These are phyloP conservation scores for Nannizziopsis barbatae DNA, from an alignment of 2,329 filamentous ascomycete species.

Conservation along the genomic window DNA sequence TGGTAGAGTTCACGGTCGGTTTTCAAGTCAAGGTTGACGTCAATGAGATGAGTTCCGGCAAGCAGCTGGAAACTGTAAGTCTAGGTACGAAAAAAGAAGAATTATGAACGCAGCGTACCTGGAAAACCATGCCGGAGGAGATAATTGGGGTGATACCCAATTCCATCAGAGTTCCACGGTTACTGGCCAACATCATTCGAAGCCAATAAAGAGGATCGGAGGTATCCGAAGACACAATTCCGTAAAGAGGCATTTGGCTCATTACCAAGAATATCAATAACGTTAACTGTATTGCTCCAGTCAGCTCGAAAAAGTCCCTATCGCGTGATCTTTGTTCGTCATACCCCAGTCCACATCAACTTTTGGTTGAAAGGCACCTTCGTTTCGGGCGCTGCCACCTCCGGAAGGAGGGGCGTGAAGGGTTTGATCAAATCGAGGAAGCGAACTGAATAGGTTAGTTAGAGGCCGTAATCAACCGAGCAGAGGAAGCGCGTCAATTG, in stretches of 20 bases:
- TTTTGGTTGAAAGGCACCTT: slow-evolving; percentile 99
- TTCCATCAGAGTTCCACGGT: slow-evolving; percentile 92
- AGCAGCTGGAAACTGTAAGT: slow-evolving; percentile 53
- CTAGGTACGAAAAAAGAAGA: neutral
- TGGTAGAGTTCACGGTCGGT: slow-evolving; percentile 99
- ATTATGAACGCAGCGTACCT: slow-evolving; percentile 37
- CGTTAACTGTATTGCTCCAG: slow-evolving; percentile 48
- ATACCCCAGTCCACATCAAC: slow-evolving; percentile 78
- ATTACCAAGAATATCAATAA: slow-evolving; percentile 99
- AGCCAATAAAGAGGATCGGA: slow-evolving; percentile 99
- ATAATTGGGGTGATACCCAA: slow-evolving; percentile 97
- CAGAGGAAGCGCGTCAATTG: slow-evolving; percentile 6
- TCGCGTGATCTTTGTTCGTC: slow-evolving; percentile 17
- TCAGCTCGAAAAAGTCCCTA: slow-evolving; percentile 6
- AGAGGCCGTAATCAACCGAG: slow-evolving; percentile 6
- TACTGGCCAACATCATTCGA: slow-evolving; percentile 99
- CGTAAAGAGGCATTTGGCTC: slow-evolving; percentile 99
- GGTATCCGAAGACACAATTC: slow-evolving; percentile 96
- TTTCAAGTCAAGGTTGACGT: slow-evolving; percentile 99
- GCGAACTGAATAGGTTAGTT: slow-evolving; percentile 55
- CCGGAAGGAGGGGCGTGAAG: slow-evolving; percentile 97
- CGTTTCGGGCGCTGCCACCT: slow-evolving; percentile 96
- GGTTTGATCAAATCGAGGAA: slow-evolving; percentile 99
- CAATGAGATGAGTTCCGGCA: slow-evolving; percentile 97
- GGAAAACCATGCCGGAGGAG: slow-evolving; percentile 99